phyloP scores from a whole-genome alignment of 768 basidiomycete genomes.

The Russula vinacea region DNA sequence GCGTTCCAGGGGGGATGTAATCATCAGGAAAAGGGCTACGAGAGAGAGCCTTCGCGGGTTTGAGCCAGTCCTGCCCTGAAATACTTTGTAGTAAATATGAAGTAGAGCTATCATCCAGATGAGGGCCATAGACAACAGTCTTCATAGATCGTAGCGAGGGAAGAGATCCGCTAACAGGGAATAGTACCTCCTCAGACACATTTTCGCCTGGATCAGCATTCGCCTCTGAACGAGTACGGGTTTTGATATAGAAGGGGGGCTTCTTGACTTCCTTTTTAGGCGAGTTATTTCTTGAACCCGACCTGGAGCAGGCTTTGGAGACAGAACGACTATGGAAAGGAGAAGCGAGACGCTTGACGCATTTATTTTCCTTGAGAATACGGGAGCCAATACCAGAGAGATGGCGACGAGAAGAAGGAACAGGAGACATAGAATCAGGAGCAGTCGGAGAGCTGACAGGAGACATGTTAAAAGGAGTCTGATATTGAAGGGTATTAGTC shows the following conservation, averaged over 20 bases:
- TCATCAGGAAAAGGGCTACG: slow-evolving; percentile 29
- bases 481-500: slow-evolving; percentile 31
- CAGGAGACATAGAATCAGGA: slow-evolving; percentile 44
- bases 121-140: slow-evolving; percentile 7
- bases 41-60: slow-evolving; percentile 34
- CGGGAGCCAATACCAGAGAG: slow-evolving; percentile 42
- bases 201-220: slow-evolving; percentile 11
- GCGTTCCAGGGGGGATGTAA: slow-evolving; percentile 27
- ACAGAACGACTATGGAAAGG: slow-evolving; percentile 48
- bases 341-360: slow-evolving; percentile 38
- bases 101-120: slow-evolving; percentile 4
- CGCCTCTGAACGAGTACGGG: slow-evolving; percentile 42
- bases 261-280: slow-evolving; percentile 28
- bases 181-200: slow-evolving; percentile 5
- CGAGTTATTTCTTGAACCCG: slow-evolving; percentile 29
- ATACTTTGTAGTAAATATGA: slow-evolving; percentile 25
- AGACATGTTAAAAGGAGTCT: slow-evolving; percentile 29
- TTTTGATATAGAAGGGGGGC: slow-evolving; percentile 36
- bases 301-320: slow-evolving; percentile 42
- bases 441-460: slow-evolving; percentile 30
- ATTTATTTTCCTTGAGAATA: slow-evolving; percentile 42
- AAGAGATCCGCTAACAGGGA: slow-evolving; percentile 20
- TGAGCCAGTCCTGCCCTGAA: slow-evolving; percentile 34
- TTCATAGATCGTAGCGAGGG: slow-evolving; percentile 18
- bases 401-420: slow-evolving; percentile 40